A percentile compares a stretch with the other conserved stretches of the same genome.
phyloP scores from a whole-genome alignment of 1,284 basidiomycete genomes.

The Heterobasidion occidentale region DNA sequence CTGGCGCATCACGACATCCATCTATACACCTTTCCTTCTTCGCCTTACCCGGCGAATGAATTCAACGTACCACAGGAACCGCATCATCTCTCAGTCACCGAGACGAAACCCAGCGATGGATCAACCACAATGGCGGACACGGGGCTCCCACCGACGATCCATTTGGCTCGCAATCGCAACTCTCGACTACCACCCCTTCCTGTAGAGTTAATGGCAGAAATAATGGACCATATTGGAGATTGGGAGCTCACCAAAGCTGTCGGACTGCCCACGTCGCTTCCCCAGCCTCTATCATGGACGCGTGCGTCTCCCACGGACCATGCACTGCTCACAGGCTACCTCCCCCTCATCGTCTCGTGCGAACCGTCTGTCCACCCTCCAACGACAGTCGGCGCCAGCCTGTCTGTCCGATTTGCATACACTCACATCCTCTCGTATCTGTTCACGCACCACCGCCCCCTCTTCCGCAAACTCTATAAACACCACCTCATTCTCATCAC shows the following conservation, averaged over 20 bases:
- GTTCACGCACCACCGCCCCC: conserved; percentile 49
- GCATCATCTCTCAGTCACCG: conserved; percentile 1
- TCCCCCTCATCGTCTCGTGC: conserved; percentile 49
- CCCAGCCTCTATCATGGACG: conserved; percentile 61
- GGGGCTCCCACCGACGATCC: not conserved
- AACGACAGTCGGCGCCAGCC: conserved; percentile 57
- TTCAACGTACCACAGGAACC: conserved; percentile 1
- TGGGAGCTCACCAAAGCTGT: conserved; percentile 78
- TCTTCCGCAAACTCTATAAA: conserved; percentile 55
- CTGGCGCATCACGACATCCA: conserved; percentile 67
- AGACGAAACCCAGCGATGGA: not conserved
- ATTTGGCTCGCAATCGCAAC: not conserved
- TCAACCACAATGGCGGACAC: not conserved
- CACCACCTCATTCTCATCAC: conserved; percentile 63
- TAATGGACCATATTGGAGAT: conserved; percentile 68
- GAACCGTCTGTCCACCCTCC: conserved; percentile 48
- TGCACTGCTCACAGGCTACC: conserved; percentile 56
- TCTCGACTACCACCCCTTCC: conserved; percentile 70
- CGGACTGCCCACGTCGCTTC: conserved; percentile 59
- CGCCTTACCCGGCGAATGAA: conserved; percentile 7
- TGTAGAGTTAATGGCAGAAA: conserved; percentile 66
- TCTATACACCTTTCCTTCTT: conserved; percentile 51
- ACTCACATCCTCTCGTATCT: conserved; percentile 68
- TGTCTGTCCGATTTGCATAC: conserved; percentile 66
- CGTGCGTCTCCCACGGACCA: conserved; percentile 60